A percentile compares a stretch with the other conserved stretches of the same genome.
phyloP scores from a whole-genome alignment of 2,329 filamentous ascomycete species.

The Penicillium sp. region DNA sequence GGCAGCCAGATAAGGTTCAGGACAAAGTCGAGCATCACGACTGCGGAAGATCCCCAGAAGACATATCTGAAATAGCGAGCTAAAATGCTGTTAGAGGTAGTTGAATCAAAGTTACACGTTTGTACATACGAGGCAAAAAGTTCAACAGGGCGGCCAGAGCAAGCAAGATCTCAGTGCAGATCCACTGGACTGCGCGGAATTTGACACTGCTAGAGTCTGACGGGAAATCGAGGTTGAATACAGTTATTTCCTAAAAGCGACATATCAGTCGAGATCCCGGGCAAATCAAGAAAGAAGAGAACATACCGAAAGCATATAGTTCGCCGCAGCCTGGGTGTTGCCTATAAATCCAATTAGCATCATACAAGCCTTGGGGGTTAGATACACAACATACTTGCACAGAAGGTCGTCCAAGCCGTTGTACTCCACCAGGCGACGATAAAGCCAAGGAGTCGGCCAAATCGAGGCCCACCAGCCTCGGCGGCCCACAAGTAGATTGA shows the following conservation, averaged over 20 bases:
- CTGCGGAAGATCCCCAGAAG: conserved; percentile 51
- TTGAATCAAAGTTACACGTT: not conserved
- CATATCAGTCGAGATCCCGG: conserved; percentile 9
- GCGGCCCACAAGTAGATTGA: conserved; percentile 65
- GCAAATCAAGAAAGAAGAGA: not conserved
- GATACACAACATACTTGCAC: conserved; percentile 44
- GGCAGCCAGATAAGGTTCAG: conserved; percentile 63
- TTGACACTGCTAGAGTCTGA: conserved; percentile 55
- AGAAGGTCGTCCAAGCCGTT: conserved; percentile 62
- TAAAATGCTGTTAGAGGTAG: conserved; percentile 10
- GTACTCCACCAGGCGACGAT: conserved; percentile 66
- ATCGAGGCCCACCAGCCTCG: conserved; percentile 56
- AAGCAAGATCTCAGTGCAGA: conserved; percentile 55
- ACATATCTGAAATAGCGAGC: conserved; percentile 36
- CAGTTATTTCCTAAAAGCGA: conserved; percentile 52
- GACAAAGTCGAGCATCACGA: conserved; percentile 59
- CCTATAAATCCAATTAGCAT: conserved; percentile 27
- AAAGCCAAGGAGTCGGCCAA: conserved; percentile 58
- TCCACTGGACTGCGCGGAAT: conserved; percentile 63
- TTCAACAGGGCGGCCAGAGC: conserved; percentile 53
- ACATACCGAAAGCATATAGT: conserved; percentile 54
- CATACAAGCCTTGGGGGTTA: not conserved
- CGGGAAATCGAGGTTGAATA: conserved; percentile 58
- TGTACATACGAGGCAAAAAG: conserved; percentile 50
- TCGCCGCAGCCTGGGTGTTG: conserved; percentile 53